Conservation (phyloP, 352 stramenopile species). For the Pythium rishiriense region DNA sequence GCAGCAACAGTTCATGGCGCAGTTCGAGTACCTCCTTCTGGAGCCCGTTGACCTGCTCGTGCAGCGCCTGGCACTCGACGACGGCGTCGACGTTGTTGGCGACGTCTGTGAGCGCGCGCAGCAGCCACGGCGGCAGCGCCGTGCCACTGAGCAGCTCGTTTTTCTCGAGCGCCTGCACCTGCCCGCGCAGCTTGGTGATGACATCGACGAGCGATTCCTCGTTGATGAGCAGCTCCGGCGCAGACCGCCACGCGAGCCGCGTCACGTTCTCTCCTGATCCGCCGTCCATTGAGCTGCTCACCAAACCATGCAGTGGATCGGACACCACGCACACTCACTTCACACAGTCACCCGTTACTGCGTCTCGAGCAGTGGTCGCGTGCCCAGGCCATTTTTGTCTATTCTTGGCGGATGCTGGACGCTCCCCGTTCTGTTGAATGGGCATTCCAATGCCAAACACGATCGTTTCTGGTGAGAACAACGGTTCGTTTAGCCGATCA, state of each 20-base stretch:
- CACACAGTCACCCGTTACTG: neutral
- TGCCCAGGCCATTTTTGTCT: too few relatives aligned
- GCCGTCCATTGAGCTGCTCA: constrained; percentile 28
- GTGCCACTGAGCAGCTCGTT: constrained; percentile 78
- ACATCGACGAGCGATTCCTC: constrained; percentile 78
- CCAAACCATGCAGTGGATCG: neutral
- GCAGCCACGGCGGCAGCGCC: constrained; percentile 64
- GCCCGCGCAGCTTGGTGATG: constrained; percentile 61
- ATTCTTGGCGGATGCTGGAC: too few relatives aligned
- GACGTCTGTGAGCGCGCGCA: constrained; percentile 75
- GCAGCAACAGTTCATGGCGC: constrained; percentile 74
- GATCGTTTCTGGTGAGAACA: too few relatives aligned
- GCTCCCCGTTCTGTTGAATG: too few relatives aligned
- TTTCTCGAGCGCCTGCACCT: constrained; percentile 70
- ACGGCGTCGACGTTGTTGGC: constrained; percentile 78
- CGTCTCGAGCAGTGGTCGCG: too few relatives aligned
- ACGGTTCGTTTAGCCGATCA: too few relatives aligned
- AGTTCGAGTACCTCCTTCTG: constrained; percentile 82
- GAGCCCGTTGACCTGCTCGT: constrained; percentile 71
- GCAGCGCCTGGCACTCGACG: constrained; percentile 73
- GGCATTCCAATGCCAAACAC: too few relatives aligned
- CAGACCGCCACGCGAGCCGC: constrained; percentile 58
- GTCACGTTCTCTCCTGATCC: constrained; percentile 40
- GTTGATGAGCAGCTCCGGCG: constrained; percentile 76
- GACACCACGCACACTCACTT: neutral